Evolutionary conservation across 2,329 filamentous ascomycete species (phyloP).

Genomic region (Phialemonium atrogriseum): DNA sequence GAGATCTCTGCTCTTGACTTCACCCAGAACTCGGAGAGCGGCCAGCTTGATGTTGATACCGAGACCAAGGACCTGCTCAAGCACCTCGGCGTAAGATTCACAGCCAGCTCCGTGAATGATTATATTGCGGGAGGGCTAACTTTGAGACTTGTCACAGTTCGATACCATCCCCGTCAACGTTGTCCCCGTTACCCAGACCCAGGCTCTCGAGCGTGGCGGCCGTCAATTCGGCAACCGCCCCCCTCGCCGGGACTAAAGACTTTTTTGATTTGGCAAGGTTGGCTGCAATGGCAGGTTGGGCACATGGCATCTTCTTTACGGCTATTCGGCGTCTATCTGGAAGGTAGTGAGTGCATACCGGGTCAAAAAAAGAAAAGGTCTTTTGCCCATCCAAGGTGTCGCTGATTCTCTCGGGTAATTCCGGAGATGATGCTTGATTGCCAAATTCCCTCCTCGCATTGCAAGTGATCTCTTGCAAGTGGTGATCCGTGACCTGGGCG

Average conservation of each 20-base stretch:
- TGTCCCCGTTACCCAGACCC: slow-evolving; percentile 79
- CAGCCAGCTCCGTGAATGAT: slow-evolving; percentile 5
- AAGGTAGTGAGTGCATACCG: slow-evolving; percentile 46
- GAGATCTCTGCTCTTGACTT: slow-evolving; percentile 99
- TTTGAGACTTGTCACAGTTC: slow-evolving; percentile 57
- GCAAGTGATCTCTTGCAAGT: slow-evolving; percentile 13
- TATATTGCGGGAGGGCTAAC: background rate
- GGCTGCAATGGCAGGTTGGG: slow-evolving; percentile 5
- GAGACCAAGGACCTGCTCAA: slow-evolving; percentile 99
- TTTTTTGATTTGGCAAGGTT: slow-evolving; percentile 8
- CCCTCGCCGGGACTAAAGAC: slow-evolving; percentile 35
- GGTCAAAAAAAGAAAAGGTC: slow-evolving; percentile 39
- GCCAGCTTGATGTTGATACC: slow-evolving; percentile 87
- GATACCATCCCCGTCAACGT: slow-evolving; percentile 97
- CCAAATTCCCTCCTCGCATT: slow-evolving; percentile 52
- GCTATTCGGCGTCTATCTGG: slow-evolving; percentile 47
- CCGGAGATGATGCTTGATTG: slow-evolving; percentile 83
- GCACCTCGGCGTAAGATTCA: slow-evolving; percentile 73
- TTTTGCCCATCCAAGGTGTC: slow-evolving; percentile 71
- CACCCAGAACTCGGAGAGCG: slow-evolving; percentile 85
- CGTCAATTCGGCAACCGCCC: slow-evolving; percentile 35
- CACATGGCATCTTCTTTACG: slow-evolving; percentile 32
- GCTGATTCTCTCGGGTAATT: slow-evolving; percentile 59
- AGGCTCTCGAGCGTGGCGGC: slow-evolving; percentile 67
- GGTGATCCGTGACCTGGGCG: too few species aligned